Evolutionary conservation across 257 asterid species (phyloP), one percentile per base, ranked within the genome.

Genomic region (Asclepias syriaca): DNA sequence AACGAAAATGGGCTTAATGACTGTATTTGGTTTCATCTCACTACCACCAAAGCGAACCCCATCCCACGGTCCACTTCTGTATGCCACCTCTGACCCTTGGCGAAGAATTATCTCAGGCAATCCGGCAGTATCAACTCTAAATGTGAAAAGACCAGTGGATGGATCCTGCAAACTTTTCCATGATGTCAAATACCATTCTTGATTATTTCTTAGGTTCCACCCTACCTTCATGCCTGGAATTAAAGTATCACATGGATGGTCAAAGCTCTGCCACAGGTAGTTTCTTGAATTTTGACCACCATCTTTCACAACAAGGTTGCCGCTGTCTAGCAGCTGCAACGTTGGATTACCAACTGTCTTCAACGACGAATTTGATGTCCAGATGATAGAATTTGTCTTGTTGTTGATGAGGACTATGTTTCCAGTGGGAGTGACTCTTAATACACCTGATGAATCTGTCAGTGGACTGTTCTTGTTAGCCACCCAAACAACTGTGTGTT

Each of bases 171-270:
- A 24, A 65, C 67, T 77, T 69, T 63, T 84, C 84, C 88, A 77
- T 10, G 88, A 84, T 29, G 77, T 69, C 18, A 80, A 51, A 70
- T 74, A 80, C 75, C 80, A 71, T 49, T 81, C 70, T 22, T 68
- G 73, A 40, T 74, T 73, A n/a, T 79, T 75, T 40, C 60, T 63
- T 1, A 80, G 54, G 45, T 84, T 67, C 79, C 82, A 68, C 5
- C 88, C 88, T 0, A 81, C 70, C 78, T 81, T 84, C 81, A 84
- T 77, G 19, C 84, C 84, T 2, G 86, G 84, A 21, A 84, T 56
- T 16, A 80, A 53, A 18, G 86, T 84, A 69, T 81, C 84, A 56
- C 69, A 27, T 9, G 84, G 88, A 69, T 75, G 57, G 66, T 84
- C 88, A 70, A 81, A 84, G 72, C 84, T 81, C 75, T 81, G 81